These are phyloP conservation scores for Fusarium napiforme DNA, from an alignment of 2,329 filamentous ascomycete species.

Conservation along the genomic window DNA sequence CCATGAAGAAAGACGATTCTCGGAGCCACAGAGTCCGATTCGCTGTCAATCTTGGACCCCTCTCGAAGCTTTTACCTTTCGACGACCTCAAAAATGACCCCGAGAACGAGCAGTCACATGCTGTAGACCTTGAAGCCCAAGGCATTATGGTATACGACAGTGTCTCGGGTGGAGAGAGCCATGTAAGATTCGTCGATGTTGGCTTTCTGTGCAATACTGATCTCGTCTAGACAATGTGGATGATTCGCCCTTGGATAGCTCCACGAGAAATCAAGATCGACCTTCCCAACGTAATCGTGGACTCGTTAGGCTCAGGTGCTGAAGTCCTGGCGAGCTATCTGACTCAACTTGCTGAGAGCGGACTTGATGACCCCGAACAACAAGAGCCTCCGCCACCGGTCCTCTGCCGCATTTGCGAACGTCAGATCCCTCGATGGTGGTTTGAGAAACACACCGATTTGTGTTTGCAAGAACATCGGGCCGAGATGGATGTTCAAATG, in stretches of 20 bases:
- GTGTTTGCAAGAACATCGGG: constrained; percentile 93
- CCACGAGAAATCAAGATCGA: constrained; percentile 96
- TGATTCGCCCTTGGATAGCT: constrained; percentile 90
- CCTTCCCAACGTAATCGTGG: constrained; percentile 86
- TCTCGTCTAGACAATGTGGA: constrained; percentile 90
- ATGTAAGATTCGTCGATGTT: constrained; percentile 70
- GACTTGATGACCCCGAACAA: constrained; percentile 77
- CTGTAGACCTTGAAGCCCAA: constrained; percentile 89
- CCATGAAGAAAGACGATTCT: constrained; percentile 92
- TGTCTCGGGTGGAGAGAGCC: constrained; percentile 84
- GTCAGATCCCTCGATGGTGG: constrained; percentile 98
- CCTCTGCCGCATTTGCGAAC: constrained; percentile 95
- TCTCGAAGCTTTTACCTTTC: constrained; percentile 70
- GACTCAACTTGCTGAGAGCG: constrained; percentile 86
- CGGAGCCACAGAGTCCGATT: constrained; percentile 92
- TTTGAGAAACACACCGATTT: constrained; percentile 99
- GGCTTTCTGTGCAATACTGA: constrained; percentile 41
- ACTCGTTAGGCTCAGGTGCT: constrained; percentile 92
- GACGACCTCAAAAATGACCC: constrained; percentile 54
- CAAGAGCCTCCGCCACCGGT: constrained; percentile 88
- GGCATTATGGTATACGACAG: constrained; percentile 98
- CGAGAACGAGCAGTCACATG: constrained; percentile 51
- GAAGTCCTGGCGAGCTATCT: constrained; percentile 95
- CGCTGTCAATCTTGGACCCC: constrained; percentile 73
- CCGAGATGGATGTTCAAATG: constrained; percentile 98